These are phyloP conservation scores for Gossypium turneri DNA, from an alignment of 345 rosid species.

Conservation along the genomic window DNA sequence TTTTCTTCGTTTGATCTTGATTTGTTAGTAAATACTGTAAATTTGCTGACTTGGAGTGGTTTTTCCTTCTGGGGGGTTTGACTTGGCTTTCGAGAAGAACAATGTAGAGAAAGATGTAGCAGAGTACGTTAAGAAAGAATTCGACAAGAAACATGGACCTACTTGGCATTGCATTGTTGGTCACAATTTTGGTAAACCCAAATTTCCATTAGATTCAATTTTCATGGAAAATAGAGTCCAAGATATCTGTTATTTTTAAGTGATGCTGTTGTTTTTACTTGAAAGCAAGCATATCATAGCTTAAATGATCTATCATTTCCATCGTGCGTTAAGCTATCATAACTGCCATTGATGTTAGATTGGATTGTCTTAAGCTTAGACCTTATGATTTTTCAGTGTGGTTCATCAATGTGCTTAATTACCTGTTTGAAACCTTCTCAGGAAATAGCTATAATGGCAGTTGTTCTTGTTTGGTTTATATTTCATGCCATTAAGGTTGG, in stretches of 20 bases:
- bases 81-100: conserved; percentile 73
- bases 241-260: not conserved
- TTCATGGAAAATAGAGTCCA: not conserved
- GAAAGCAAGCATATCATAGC: not conserved
- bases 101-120: conserved; percentile 92
- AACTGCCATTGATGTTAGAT: not conserved
- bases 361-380: not conserved
- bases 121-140: conserved; percentile 38
- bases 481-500: not conserved
- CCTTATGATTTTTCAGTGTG: not conserved
- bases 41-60: not conserved
- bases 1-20: not conserved
- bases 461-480: not conserved
- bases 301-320: not conserved
- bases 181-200: conserved; percentile 79
- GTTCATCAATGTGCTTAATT: not conserved
- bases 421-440: not conserved
- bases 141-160: no score
- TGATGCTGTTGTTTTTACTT: not conserved
- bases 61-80: conserved; percentile 1
- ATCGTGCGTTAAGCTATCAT: no score
- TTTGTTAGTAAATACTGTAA: not conserved
- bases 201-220: not conserved
- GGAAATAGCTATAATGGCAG: not conserved
- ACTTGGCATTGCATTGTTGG: conserved; percentile 40